phyloP scores from a whole-genome alignment of 2,329 filamentous ascomycete genomes.

The Sporothrix dimorphospora region DNA sequence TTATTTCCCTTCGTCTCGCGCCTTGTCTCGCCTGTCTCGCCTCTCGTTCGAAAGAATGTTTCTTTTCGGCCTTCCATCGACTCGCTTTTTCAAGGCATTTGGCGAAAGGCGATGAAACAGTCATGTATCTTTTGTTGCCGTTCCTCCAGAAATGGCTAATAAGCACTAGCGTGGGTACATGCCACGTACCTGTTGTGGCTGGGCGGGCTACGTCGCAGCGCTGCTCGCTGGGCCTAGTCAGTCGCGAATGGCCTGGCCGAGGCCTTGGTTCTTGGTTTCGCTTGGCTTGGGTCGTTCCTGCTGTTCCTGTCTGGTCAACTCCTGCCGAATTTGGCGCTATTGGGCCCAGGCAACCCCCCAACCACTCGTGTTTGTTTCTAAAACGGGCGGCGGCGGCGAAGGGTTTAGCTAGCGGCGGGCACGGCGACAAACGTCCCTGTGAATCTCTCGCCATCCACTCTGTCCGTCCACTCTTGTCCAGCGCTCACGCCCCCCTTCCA shows the following conservation, averaged over 20 bases:
- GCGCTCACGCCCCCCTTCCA: slow-evolving; percentile 1
- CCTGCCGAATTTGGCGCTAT: slow-evolving; percentile 7
- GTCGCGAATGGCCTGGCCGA: background rate
- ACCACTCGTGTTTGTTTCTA: slow-evolving; percentile 28
- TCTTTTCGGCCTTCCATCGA: slow-evolving; percentile 14
- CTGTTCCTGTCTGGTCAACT: background rate
- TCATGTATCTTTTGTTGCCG: slow-evolving; percentile 11
- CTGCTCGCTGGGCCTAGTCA: background rate
- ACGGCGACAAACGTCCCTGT: slow-evolving; percentile 2
- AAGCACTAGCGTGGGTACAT: slow-evolving; percentile 20
- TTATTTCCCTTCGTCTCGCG: background rate
- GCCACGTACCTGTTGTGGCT: background rate
- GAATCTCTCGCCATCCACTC: background rate
- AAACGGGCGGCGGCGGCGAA: slow-evolving; percentile 24
- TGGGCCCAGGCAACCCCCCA: slow-evolving; percentile 17
- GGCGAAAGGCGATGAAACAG: slow-evolving; percentile 2
- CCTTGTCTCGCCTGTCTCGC: background rate
- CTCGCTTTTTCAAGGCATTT: background rate
- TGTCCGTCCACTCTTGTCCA: background rate
- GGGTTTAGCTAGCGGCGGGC: background rate
- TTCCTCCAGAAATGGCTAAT: background rate
- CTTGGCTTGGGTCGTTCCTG: background rate
- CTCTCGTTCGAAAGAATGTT: slow-evolving; percentile 20
- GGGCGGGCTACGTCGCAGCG: background rate
- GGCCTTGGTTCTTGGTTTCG: slow-evolving; percentile 16